Evolutionary conservation across 805 yeast genomes (phyloP), one percentile per base, ranked within the genome.

Genomic region (Wickerhamiella bombiphila): DNA sequence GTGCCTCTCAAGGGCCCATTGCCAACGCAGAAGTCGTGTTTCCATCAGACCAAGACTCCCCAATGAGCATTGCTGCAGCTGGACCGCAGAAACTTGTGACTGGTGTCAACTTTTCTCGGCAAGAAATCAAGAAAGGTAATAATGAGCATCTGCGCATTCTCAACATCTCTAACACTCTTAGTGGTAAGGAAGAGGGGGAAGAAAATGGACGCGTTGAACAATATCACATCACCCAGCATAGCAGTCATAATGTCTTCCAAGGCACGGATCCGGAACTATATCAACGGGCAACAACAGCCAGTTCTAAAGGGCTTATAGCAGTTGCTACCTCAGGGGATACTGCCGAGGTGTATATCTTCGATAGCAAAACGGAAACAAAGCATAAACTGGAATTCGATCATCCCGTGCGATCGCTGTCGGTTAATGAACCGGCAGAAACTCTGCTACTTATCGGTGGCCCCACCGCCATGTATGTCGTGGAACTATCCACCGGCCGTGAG

Each of bases 31-130:
- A 49, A 28, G 37, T 41, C 22, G 43, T 32, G 34, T 41, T 57
- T n/a, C 51, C 52, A 5, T 42, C 32, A 8, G 39, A 42, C 37
- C 93, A 81, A 46, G 95, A 86, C 56, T 76, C 85, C n/a, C 94
- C 95, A 8, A 82, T 85, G 52, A 75, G 91, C 34, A 49, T 88
- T 35, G 94, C 76, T 44, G 66, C 69, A 11, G 62, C 65, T 25
- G 54, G 58, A 3, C 44, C 9, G 44, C 37, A 13, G 45, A 44
- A 30, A 32, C 4, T 19, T 5, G 20, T 30, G 14, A 30, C 33
- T 17, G 94, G 93, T 3, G 74, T 85, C 48, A 86, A 86, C 54
- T 83, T 80, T 48, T 67, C 73, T 34, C 57, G 74, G 3, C 65
- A 64, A 33, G 64, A 69, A 46, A 70, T 79, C 51, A 66, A 71